Evolutionary conservation across 331 rosid genomes (phyloP), one percentile per base, ranked within the genome.

Genomic region (Cydonia oblonga): DNA sequence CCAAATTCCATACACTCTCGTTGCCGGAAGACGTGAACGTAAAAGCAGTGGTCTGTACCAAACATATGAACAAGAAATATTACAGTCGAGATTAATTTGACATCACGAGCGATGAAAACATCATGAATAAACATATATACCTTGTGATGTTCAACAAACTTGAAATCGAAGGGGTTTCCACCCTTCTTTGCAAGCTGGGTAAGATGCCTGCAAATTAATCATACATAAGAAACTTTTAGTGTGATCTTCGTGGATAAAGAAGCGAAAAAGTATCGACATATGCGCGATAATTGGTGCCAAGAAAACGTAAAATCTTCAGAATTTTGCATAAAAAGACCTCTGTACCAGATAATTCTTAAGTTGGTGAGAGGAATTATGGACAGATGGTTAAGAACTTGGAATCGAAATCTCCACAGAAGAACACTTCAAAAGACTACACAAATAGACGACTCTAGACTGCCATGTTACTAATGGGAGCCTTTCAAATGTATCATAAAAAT

Each of bases 1-100:
- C 98, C 78, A 91, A 73, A 83, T 93, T 91, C 98, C 98, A 93
- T 15, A 91, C 82, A 51, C 98, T 86, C 84, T 93, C 86, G 2
- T 79, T 78, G 66, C 98, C 97, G 3, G 68, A 77, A 42, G 97
- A 91, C 53, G 96, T 89, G 74, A 91, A 93, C 44, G 89, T 80
- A 78, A 93, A 93, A 6, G 96, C 91, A 9, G 91, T 81, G 35
- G 97, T 91, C 96, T 91, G 88, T 20, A 28, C 61, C 66, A 32
- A 74, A 65, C 54, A 18, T 33, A 46, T 3, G 12, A 64, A 49
- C 18, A 42, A 42, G 8, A 13, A 20, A 2, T 6, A 42, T 46
- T 66, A 70, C 24, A 63, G 62, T 18, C 2, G 30, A 42, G 18
- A 64, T 2, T 4, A 57, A n/a, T 7, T 24, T 20, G 4, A 70